A percentile compares a stretch with the other conserved stretches of the same genome.
Evolutionary conservation across 352 stramenopile species (phyloP).

Genomic region (Pythium vanterpoolii): DNA sequence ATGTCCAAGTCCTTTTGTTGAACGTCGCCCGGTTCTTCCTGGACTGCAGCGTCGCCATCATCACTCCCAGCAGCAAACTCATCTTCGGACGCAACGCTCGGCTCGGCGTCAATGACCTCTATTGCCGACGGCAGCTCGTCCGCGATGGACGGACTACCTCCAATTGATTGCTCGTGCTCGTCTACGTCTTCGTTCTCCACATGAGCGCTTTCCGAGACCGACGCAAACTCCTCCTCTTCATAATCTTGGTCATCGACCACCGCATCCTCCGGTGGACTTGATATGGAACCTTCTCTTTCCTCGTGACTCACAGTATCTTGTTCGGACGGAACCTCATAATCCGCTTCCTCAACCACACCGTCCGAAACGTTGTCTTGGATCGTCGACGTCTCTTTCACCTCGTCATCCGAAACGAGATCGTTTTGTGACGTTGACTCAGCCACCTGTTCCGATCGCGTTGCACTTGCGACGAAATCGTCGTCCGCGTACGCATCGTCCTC

Average conservation of each 20-base stretch:
- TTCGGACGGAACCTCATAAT: conserved; percentile 6
- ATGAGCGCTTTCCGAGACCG: conserved; percentile 18
- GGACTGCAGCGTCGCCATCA: not conserved
- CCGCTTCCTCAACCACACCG: not conserved
- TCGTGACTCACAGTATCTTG: not conserved
- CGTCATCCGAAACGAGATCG: not conserved
- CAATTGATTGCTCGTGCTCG: conserved; percentile 2
- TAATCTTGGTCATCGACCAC: conserved; percentile 8
- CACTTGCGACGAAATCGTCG: conserved; percentile 36
- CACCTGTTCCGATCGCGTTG: conserved; percentile 2
- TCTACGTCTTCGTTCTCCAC: conserved; percentile 1
- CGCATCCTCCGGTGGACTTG: not conserved
- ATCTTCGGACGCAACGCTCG: not conserved
- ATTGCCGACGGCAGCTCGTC: not conserved
- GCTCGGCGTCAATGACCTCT: not conserved
- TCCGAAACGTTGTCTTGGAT: not conserved
- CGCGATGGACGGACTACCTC: not conserved
- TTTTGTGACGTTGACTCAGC: not conserved
- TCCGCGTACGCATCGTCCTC: conserved; percentile 13
- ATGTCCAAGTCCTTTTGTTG: not conserved
- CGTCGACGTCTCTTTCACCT: not conserved
- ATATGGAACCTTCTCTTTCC: not conserved
- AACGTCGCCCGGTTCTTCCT: not conserved
- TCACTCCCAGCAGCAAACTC: conserved; percentile 28
- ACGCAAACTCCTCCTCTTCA: conserved; percentile 42